Base-by-base conservation (phyloP, 495 filamentous ascomycete species). In the Penicillium dipodomyicola region DNA sequence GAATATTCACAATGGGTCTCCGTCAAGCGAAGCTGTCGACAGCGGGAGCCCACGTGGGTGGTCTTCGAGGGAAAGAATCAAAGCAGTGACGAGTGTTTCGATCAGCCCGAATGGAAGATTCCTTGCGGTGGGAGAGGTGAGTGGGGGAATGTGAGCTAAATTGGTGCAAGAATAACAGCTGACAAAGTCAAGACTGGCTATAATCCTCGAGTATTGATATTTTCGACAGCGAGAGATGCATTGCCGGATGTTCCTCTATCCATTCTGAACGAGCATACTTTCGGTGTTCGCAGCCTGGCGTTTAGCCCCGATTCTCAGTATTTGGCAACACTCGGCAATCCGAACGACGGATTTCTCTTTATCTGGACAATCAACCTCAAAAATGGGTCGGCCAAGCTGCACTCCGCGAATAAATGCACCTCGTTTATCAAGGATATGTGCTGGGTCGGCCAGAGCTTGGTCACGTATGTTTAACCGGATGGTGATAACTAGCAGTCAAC, bases 371-470 rank as follows among this genome's bases (percentile, higher is more conserved):
- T 97, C 58, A 90, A 92, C 59, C 68, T 86, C 23, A 87, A 86
- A 45, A 94, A 82, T n/a, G 94, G 93, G 8, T 79, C 85, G n/a
- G 88, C 90, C 20, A 90, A 79, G 65, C 75, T 98, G 40, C 90
- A 95, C 69, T 91, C 92, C 32, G 93, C 90, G 65, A 97, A 96
- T 67, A 92, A 94, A 69, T 97, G 94, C 73, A 97, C 91, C 25
- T 87, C 88, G 17, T 84, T 82, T 43, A 77, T 96, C 62, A 87
- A 85, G 39, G 83, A 85, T 29, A 93, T 96, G 80, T 84, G 88
- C 50, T 98, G 94, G 93, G 82, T 96, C 69, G 91, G 92, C 17
- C 80, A 76, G 51, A 79, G 69, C 33, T 68, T 92, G 43, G 74
- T 92, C 20, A 90, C 87, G 76, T 85, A 73, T 49, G 81, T 77